Evolutionary conservation across 306 rosid species (phyloP), one percentile per base, ranked within the genome.

Genomic region (Pterocarpus santalinus): DNA sequence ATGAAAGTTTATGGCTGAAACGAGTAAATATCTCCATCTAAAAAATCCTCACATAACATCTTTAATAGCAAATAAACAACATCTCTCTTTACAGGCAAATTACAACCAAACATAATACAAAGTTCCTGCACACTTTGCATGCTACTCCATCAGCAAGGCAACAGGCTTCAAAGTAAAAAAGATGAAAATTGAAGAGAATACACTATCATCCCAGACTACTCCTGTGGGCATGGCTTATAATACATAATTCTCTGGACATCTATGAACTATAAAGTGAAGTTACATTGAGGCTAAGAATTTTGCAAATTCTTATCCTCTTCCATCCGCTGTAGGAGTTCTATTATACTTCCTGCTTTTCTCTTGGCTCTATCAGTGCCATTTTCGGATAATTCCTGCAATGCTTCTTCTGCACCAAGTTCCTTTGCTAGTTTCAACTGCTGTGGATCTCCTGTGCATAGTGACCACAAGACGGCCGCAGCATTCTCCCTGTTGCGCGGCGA

Each of bases 401-500:
- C 97, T 80, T 84, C 90, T 77, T 84, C 94, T 33, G 97, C 98
- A 68, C 99, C 98, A 71, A 87, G 88, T 51, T 92, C 94, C 81
- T 86, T 89, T 57, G 98, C 94, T 36, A 89, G 80, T 82, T 90
- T 87, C 88, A 96, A 66, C 83, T 87, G 97, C 89, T 82, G 76
- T 3, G 38, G 4, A 86, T 92, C 97, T 8, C 91, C 91, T 0
- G 88, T 87, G 82, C 98, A 96, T 1, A 96, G 78, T 2, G 97
- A 92, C 97, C 99, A 96, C 80, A 96, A 75, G 61, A 96, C 93
- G 2, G 97, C 94, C 17, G 91, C 94, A 15, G 98, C 92, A 35
- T 96, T 96, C 85, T 96, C 99, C 80, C 94, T 88, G 82, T 96
- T 96, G 63, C 98, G 98, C 3, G 98, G 98, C 36, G 97, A 93